These are phyloP conservation scores for Dryadomyces quercivorus DNA, from an alignment of 2,329 filamentous ascomycete species.

Conservation along the genomic window DNA sequence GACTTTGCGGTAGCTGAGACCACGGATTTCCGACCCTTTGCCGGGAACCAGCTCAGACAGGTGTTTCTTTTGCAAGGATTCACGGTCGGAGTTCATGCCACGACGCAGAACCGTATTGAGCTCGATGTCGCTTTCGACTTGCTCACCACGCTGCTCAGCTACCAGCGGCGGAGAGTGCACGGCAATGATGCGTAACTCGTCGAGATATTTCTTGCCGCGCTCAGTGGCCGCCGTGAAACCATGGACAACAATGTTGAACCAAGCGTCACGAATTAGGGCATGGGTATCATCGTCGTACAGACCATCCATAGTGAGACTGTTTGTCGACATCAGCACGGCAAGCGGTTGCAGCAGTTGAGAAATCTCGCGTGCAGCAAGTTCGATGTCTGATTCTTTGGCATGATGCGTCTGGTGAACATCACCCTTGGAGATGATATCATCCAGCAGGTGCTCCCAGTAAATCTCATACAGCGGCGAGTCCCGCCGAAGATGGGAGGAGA, in stretches of 20 bases:
- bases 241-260: conserved; percentile 96
- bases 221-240: conserved; percentile 70
- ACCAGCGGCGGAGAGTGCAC: conserved; percentile 79
- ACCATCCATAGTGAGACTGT: conserved; percentile 39
- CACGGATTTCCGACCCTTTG: conserved; percentile 66
- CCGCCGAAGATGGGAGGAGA: conserved; percentile 56
- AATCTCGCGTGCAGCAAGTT: conserved; percentile 78
- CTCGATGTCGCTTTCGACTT: conserved; percentile 92
- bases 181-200: conserved; percentile 74
- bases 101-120: conserved; percentile 86
- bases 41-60: conserved; percentile 63
- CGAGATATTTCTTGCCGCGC: conserved; percentile 57
- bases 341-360: conserved; percentile 76
- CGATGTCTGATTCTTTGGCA: conserved; percentile 64
- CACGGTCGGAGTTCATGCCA: conserved; percentile 69
- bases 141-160: conserved; percentile 75
- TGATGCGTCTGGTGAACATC: conserved; percentile 67
- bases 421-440: conserved; percentile 80
- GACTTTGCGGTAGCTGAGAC: conserved; percentile 76
- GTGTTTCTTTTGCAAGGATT: conserved; percentile 67
- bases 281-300: conserved; percentile 55
- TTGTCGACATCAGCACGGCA: conserved; percentile 66
- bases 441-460: conserved; percentile 73
- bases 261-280: conserved; percentile 73
- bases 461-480: conserved; percentile 68